Conservation (phyloP, 129 eudicot species). For the Ambrosia artemisiifolia region DNA sequence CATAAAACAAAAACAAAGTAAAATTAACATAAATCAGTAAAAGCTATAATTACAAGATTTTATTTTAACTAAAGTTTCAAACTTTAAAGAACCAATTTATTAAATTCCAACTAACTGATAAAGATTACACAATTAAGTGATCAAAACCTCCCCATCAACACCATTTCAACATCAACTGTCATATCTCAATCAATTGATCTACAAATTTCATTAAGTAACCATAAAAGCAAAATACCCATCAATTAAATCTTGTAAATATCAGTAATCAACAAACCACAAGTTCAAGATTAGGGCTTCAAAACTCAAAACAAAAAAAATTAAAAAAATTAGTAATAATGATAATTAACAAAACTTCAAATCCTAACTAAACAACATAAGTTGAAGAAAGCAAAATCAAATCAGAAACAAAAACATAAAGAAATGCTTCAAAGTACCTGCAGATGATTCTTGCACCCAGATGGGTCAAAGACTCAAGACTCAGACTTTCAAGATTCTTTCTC, state of each 20-base stretch:
- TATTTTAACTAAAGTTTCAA: conserved; percentile 12
- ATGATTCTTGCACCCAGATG: conserved; percentile 37
- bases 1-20: not conserved
- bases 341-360: conserved; percentile 9
- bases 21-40: not conserved
- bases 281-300: conserved; percentile 24
- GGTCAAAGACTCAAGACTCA: conserved; percentile 26
- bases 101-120: not conserved
- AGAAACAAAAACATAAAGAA: conserved; percentile 12
- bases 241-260: conserved; percentile 5
- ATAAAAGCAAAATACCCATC: conserved; percentile 8
- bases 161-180: not conserved
- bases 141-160: conserved; percentile 10
- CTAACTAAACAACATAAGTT: conserved; percentile 3
- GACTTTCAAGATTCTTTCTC: conserved; percentile 28
- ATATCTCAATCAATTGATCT: conserved; percentile 21
- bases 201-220: not conserved
- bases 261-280: conserved; percentile 11
- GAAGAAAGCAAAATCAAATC: conserved; percentile 16
- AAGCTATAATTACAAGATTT: not conserved
- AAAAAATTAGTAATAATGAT: no score
- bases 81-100: not conserved
- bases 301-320: not conserved
- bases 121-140: not conserved
- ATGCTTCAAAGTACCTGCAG: conserved; percentile 11